A percentile compares a stretch with the other conserved stretches of the same genome.
These are phyloP conservation scores for Ambrosia trifida DNA, from an alignment of 129 eudicot genomes.

Conservation along the genomic window DNA sequence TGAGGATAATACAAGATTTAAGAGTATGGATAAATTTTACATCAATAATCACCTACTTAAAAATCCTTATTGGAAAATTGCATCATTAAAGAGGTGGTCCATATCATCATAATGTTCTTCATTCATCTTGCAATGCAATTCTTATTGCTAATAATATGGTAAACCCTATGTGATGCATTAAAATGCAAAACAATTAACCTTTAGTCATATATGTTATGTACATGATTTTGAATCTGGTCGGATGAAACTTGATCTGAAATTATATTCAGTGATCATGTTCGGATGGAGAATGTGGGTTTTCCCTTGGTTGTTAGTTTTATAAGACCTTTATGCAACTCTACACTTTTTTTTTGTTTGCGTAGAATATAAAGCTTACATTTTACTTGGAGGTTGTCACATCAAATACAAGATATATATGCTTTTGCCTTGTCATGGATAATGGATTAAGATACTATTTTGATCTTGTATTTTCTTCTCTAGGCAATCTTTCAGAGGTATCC, in stretches of 20 bases:
- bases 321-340: neutral
- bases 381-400: constrained; percentile 15
- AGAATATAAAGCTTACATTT: constrained; percentile 2
- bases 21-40: too few species aligned
- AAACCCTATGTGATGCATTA: neutral
- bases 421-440: constrained; percentile 6
- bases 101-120: neutral
- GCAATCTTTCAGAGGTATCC: constrained; percentile 96
- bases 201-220: neutral
- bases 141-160: neutral
- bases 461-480: constrained; percentile 40
- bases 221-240: neutral
- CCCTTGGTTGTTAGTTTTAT: neutral
- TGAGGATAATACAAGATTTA: too few species aligned
- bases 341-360: neutral
- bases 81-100: neutral
- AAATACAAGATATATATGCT: neutral
- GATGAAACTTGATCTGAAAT: neutral
- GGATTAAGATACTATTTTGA: constrained; percentile 15
- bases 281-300: neutral
- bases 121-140: neutral
- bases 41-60: too few species aligned
- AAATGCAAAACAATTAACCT: neutral
- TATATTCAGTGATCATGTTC: neutral
- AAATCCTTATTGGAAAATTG: too few species aligned